phyloP scores from a whole-genome alignment of 2,329 filamentous ascomycete species.

The Paraphaeosphaeria sporulosa region DNA sequence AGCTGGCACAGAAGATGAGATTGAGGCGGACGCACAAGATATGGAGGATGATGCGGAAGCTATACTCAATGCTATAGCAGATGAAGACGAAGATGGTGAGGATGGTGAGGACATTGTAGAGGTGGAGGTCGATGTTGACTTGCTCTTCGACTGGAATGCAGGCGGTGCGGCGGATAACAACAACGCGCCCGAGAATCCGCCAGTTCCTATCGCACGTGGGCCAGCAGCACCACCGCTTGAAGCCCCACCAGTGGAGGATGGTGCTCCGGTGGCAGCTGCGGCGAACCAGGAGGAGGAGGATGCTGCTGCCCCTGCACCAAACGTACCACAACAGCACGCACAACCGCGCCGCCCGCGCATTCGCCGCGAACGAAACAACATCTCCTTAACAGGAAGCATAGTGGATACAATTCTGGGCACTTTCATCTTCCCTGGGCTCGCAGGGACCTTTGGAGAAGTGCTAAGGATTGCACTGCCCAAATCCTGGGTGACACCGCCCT shows the following conservation, averaged over 20 bases:
- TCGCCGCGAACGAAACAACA: conserved; percentile 57
- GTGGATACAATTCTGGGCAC: conserved; percentile 70
- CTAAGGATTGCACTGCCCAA: conserved; percentile 73
- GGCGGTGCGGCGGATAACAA: conserved; percentile 45
- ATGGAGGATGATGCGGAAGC: conserved; percentile 18
- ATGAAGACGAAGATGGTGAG: conserved; percentile 36
- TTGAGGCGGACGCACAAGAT: conserved; percentile 24
- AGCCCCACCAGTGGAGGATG: conserved; percentile 42
- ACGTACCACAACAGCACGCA: conserved; percentile 33
- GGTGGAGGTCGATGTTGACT: conserved; percentile 45
- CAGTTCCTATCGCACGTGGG: conserved; percentile 34
- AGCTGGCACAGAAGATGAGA: conserved; percentile 43
- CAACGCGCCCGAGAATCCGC: conserved; percentile 46
- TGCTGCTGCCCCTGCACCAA: conserved; percentile 37
- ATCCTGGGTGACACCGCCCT: conserved; percentile 65
- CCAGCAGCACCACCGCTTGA: conserved; percentile 41
- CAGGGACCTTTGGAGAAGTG: conserved; percentile 78
- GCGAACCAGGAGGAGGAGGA: conserved; percentile 25
- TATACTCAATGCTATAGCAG: conserved; percentile 23
- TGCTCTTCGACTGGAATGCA: conserved; percentile 54
- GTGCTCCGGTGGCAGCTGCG: conserved; percentile 21
- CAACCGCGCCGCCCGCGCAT: conserved; percentile 33
- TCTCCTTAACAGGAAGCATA: conserved; percentile 62
- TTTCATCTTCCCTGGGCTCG: conserved; percentile 82
- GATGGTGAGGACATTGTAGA: conserved; percentile 56